Base-by-base conservation (phyloP, 2,329 filamentous ascomycete genomes). In the Phaeosphaeriaceae sp. region DNA sequence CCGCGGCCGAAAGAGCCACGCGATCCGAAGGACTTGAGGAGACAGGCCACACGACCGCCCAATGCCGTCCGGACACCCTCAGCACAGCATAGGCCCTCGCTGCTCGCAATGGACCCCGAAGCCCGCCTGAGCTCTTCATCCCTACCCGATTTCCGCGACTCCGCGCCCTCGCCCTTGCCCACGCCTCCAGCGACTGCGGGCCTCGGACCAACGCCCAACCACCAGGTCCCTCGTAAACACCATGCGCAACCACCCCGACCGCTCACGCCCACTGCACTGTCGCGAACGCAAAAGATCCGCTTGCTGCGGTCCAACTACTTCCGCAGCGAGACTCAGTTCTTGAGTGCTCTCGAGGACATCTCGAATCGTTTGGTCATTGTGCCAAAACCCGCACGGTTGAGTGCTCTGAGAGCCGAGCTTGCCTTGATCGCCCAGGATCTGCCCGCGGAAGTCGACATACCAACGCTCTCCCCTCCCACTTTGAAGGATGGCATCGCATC, bases 321-420 rank as follows among this genome's bases (percentile, higher is more conserved):
- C 73, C 84, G 91, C 53, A 91, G 88, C 60, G 86, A 95, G 76
- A 93, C 91, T 0, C 89, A 92, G 66, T 93, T 95, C 71, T 74
- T 95, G 60, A 90, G 88, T 3, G 91, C 91, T 1, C 83, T 95
- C 17, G 91, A 94, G 74, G 89, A 91, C 65, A 94, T 95, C 53
- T 95, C 91, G 2, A 93, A 92, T 72, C 88, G 91, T n/a, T 80
- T 95, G 46, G 90, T 95, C 6, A 84, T 90, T 53, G 91, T 95
- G 5, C 91, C 91, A 1, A 95, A 95, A 73, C 87, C 89, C 33
- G 91, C 91, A 42, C 87, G 91, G 31, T 83, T 95, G 67, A 95
- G 91, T 76, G 91, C 92, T 44, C 80, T 95, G 47, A 86, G 91
- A 56, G 92, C 91, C 2, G 91, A 95, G 77, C 82, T 95, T 59